A percentile compares a stretch with the other conserved stretches of the same genome.
These are phyloP conservation scores for Yamagishiella unicocca DNA, from an alignment of 139 green algal species.

Conservation along the genomic window DNA sequence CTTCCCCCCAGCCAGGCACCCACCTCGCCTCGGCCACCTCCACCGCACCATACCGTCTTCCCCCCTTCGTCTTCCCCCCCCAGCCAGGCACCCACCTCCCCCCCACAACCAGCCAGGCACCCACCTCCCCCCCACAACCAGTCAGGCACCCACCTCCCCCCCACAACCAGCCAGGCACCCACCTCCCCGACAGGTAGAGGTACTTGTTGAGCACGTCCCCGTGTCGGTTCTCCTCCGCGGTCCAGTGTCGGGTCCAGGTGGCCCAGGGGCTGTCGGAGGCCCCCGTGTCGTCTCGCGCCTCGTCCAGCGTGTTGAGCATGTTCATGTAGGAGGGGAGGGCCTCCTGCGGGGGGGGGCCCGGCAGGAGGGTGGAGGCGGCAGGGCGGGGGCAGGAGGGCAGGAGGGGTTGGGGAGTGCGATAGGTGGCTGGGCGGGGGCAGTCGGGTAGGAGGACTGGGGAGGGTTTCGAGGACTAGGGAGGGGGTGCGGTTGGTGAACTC, in stretches of 20 bases:
- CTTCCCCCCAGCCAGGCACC: no score
- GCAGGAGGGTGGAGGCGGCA: not conserved
- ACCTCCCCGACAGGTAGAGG: slow-evolving; percentile 80
- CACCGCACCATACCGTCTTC: no score
- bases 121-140: no score
- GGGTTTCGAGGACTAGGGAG: no score
- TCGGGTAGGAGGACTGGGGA: no score
- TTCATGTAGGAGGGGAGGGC: slow-evolving; percentile 99
- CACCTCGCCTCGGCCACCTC: no score
- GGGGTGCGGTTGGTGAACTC: no score
- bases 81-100: no score
- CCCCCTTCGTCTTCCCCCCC: no score
- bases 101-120: no score
- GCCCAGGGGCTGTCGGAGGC: slow-evolving; percentile 86
- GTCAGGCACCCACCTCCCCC: slow-evolving; percentile 17
- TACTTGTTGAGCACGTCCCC: slow-evolving; percentile 89
- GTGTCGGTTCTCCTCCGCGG: slow-evolving; percentile 88
- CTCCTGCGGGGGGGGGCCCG: slow-evolving; percentile 73
- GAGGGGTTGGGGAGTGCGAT: not conserved
- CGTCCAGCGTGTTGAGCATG: slow-evolving; percentile 99
- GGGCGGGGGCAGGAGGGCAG: not conserved
- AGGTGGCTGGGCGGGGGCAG: no score
- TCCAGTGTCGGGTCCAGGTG: slow-evolving; percentile 77
- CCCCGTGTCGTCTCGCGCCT: slow-evolving; percentile 90
- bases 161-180: not conserved